Evolutionary conservation across 345 rosid genomes (phyloP).

Genomic region (Carallia brachiata): DNA sequence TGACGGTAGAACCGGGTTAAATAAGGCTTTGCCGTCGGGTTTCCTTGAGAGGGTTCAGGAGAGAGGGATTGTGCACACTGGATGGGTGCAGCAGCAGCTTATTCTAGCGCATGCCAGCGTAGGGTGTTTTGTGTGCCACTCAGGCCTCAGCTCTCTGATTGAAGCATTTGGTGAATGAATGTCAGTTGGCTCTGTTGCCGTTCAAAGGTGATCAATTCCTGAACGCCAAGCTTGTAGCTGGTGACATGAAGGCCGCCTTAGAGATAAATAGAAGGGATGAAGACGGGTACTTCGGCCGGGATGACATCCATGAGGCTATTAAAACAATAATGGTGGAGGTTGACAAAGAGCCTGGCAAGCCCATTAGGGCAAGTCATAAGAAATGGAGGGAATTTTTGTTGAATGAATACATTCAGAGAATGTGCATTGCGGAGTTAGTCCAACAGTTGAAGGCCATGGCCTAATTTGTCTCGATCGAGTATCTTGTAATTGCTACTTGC

Average conservation of each 20-base stretch:
- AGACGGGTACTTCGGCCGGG: slow-evolving; percentile 32
- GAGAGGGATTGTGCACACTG: slow-evolving; percentile 26
- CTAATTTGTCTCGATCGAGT: neutral
- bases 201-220: slow-evolving; percentile 39
- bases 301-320: slow-evolving; percentile 26
- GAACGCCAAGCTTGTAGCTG: slow-evolving; percentile 29
- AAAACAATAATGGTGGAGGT: slow-evolving; percentile 28
- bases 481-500: too few species aligned
- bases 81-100: slow-evolving; percentile 38
- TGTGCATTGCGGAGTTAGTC: slow-evolving; percentile 19
- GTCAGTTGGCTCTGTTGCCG: slow-evolving; percentile 38
- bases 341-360: slow-evolving; percentile 29
- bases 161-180: slow-evolving; percentile 34
- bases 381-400: slow-evolving; percentile 31
- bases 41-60: slow-evolving; percentile 27
- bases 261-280: slow-evolving; percentile 31
- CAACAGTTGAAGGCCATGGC: slow-evolving; percentile 22
- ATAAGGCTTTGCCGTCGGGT: slow-evolving; percentile 23
- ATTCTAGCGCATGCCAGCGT: slow-evolving; percentile 26
- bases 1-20: slow-evolving; percentile 3
- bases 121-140: slow-evolving; percentile 31
- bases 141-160: slow-evolving; percentile 33
- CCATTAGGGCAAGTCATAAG: slow-evolving; percentile 29
- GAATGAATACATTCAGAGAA: slow-evolving; percentile 21
- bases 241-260: slow-evolving; percentile 30